Base-by-base conservation (phyloP, 2,329 filamentous ascomycete species). In the Fusarium sarcochroum region DNA sequence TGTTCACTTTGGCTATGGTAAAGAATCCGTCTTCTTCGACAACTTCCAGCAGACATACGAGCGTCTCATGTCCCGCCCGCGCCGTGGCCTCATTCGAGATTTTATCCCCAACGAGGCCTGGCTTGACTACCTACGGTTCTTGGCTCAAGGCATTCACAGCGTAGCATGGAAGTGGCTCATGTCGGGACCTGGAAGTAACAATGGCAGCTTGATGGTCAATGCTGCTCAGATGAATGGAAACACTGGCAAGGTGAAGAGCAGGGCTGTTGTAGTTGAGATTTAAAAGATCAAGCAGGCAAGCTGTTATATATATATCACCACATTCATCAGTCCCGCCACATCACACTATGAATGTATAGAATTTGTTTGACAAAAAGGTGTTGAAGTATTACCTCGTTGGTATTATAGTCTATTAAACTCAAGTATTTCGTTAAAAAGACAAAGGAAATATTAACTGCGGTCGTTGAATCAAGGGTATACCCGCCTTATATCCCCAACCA, bases 1-100 rank as follows among this genome's bases (percentile, higher is more conserved):
- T 78, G 86, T 94, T 23, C 94, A 97, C 80, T 91, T 86, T 74
- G 92, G 89, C 10, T 87, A 91, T 45, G 94, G 93, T 17, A 83
- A 82, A 42, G 89, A 94, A 73, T 79, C 89, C 0, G 85, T 92
- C 11, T 91, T 88, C 79, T 97, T 92, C 85, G 93, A 96, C 77
- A 86, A 89, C 25, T 87, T 88, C 62, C 93, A 97, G 78, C 81
- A 81, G 32, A 86, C 86, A 3, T 94, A 93, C 79, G 93, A 95
- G 79, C 81, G 83, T n/a, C 83, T 93, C 23, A 80, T 87, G 75
- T 79, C 81, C 2, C 79, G 79, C 13, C 79, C 79, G 20, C 77
- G 75, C 5, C 79, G 79, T 4, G 84, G 84, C 0, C 77, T 78
- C 1, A 60, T 87, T n/a, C 73, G 77, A 51, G 84, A 87, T 63